Evolutionary conservation across 1,139 yeast genomes (phyloP), one percentile per base, ranked within the genome.

Genomic region (Taiozyma onychis): DNA sequence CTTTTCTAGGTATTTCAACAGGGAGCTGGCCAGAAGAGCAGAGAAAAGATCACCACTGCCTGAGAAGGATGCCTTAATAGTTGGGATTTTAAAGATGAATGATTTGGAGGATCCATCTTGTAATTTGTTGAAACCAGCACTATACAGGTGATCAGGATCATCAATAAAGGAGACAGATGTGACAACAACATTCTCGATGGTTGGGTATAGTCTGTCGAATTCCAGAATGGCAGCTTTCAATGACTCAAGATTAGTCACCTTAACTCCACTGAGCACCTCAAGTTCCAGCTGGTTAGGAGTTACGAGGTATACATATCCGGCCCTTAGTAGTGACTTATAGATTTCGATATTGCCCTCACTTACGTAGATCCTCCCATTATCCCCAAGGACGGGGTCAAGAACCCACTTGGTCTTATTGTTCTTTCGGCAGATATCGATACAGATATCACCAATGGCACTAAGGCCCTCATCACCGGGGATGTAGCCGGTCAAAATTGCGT

Each of bases 31-130:
- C 41, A 90, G 66, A 44, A 91, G 65, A 0, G 96, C 95, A 0
- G 95, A 80, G 64, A 93, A 89, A 43, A 93, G 70, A 61, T 93
- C 99, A 2, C 99, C 99, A 6, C 93, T 90, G 0, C 99, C 98
- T 2, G 95, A 86, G 66, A 91, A 91, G 56, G 85, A 84, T 3
- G 91, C 84, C 45, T 83, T 75, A 48, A 88, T 77, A 43, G 73
- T 67, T 6, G 84, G 81, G 18, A 83, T 72, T 58, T 73, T 66
- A 66, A 78, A 76, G 65, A 69, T 71, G 51, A 70, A 70, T 8
- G 67, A 57, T 44, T 51, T 44, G 39, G 56, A 34, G 42, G 46
- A 7, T 53, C 58, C 47, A 1, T 42, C 43, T 3, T 44, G 7
- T n/a, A 49, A 24, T 28, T 44, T 46, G 0, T 57, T 47, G 49